phyloP scores from a whole-genome alignment of 2,329 filamentous ascomycete species.

The Venturiaceae sp. region DNA sequence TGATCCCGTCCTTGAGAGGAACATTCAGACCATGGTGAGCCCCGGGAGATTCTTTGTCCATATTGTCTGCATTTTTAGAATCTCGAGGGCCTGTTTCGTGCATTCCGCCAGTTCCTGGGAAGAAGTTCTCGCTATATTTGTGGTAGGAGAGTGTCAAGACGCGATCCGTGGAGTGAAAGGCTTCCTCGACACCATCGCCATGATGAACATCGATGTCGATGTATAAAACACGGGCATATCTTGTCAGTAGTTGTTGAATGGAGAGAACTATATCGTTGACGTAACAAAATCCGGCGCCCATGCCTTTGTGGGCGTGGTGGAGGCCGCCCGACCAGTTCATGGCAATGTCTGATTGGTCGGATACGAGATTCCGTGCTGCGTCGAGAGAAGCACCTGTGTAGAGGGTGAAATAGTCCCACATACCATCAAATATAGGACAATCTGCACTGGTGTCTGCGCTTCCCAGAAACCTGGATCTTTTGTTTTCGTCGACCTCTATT shows the following conservation, averaged over 20 bases:
- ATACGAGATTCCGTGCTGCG: conserved; percentile 79
- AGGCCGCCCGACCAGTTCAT: conserved; percentile 96
- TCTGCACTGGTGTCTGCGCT: conserved; percentile 52
- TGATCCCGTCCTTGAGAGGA: conserved; percentile 81
- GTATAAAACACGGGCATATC: conserved; percentile 79
- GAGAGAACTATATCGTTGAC: conserved; percentile 97
- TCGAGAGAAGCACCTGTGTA: conserved; percentile 87
- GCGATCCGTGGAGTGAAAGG: conserved; percentile 80
- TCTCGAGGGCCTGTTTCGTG: conserved; percentile 77
- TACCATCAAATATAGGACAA: conserved; percentile 91
- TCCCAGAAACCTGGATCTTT: conserved; percentile 1
- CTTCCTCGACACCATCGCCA: conserved; percentile 83
- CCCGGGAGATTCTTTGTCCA: conserved; percentile 32
- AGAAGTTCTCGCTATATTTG: conserved; percentile 88
- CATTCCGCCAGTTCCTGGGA: conserved; percentile 81
- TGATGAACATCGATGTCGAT: conserved; percentile 93
- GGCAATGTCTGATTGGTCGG: conserved; percentile 83
- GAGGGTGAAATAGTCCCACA: conserved; percentile 91
- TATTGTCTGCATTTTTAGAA: conserved; percentile 57
- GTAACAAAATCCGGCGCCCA: conserved; percentile 95
- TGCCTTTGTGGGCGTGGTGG: conserved; percentile 90
- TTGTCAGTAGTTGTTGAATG: conserved; percentile 76
- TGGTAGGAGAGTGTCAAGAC: conserved; percentile 94
- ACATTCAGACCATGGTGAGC: conserved; percentile 88
- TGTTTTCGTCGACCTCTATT: neutral